Evolutionary conservation across 2,329 filamentous ascomycete species (phyloP).

Genomic region (Harringtonia lauricola): DNA sequence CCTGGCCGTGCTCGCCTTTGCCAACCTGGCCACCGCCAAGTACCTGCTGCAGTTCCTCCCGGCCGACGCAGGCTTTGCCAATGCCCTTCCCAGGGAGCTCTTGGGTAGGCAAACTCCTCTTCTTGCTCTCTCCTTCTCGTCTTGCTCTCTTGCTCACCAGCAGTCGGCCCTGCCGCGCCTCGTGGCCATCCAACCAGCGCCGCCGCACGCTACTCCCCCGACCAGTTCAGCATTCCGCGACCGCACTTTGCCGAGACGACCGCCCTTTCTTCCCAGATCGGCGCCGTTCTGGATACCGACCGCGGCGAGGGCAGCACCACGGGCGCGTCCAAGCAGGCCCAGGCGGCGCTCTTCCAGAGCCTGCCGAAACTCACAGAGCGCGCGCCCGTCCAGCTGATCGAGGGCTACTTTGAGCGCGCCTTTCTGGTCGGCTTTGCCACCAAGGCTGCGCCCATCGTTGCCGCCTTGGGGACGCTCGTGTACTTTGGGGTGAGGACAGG

Average conservation of each 20-base stretch:
- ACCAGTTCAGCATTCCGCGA: background rate
- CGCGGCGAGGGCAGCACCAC: background rate
- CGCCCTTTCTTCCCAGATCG: background rate
- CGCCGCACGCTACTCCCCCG: background rate
- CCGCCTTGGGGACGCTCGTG: background rate
- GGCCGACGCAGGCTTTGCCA: conserved; percentile 38
- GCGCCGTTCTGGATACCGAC: background rate
- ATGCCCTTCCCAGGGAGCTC: conserved; percentile 44
- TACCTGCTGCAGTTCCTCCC: conserved; percentile 47
- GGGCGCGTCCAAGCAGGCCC: background rate
- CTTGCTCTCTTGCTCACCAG: too few relatives aligned
- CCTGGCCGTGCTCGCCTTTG: conserved; percentile 16
- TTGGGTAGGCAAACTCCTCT: conserved; percentile 25
- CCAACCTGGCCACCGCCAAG: conserved; percentile 29
- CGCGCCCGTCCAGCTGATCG: background rate
- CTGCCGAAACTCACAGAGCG: background rate
- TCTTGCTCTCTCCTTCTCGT: too few relatives aligned
- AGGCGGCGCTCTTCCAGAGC: background rate
- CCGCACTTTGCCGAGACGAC: background rate
- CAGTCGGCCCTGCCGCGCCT: conserved; percentile 25
- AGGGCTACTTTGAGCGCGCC: conserved; percentile 4
- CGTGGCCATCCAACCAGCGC: conserved; percentile 1
- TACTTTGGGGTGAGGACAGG: too few relatives aligned
- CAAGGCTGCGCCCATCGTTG: background rate
- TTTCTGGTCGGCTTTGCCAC: conserved; percentile 4